A percentile compares a stretch with the other conserved stretches of the same genome.
These are phyloP conservation scores for Gnomoniopsis sp. DNA, from an alignment of 2,329 filamentous ascomycete species.

Conservation along the genomic window DNA sequence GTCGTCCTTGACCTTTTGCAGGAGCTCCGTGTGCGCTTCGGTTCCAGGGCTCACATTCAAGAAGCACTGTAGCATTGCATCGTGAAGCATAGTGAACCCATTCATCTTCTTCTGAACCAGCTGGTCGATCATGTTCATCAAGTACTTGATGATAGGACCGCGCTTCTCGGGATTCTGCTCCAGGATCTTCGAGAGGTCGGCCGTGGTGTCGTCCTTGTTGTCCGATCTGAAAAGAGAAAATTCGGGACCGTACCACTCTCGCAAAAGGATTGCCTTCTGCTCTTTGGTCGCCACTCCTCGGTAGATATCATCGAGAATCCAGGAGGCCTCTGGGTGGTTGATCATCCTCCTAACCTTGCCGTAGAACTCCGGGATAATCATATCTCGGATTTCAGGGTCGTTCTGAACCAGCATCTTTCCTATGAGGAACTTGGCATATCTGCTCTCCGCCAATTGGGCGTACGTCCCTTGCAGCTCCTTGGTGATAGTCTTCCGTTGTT, in stretches of 20 bases:
- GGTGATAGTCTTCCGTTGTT: constrained; percentile 83
- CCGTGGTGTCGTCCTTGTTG: constrained; percentile 51
- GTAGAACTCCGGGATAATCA: constrained; percentile 93
- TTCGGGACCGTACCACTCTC: constrained; percentile 96
- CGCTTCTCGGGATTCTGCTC: constrained; percentile 79
- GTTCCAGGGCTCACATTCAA: constrained; percentile 72
- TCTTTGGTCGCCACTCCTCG: constrained; percentile 79
- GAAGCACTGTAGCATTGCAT: constrained; percentile 97
- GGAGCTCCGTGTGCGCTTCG: constrained; percentile 80
- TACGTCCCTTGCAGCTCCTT: constrained; percentile 83
- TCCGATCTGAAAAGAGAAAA: constrained; percentile 73
- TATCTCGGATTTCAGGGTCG: constrained; percentile 78
- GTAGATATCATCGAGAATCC: constrained; percentile 98
- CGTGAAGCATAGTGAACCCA: constrained; percentile 95
- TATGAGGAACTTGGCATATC: constrained; percentile 96
- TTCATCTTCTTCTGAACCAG: constrained; percentile 95
- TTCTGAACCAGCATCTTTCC: constrained; percentile 94
- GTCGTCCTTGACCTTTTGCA: constrained; percentile 88
- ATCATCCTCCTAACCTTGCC: constrained; percentile 89
- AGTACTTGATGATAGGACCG: constrained; percentile 77
- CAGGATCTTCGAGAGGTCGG: constrained; percentile 73
- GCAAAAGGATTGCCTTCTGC: constrained; percentile 79
- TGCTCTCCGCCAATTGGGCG: constrained; percentile 82
- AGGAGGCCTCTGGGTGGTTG: constrained; percentile 92
- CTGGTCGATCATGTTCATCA: constrained; percentile 84